Conservation (phyloP, 345 rosid species). For the Punica granatum region DNA sequence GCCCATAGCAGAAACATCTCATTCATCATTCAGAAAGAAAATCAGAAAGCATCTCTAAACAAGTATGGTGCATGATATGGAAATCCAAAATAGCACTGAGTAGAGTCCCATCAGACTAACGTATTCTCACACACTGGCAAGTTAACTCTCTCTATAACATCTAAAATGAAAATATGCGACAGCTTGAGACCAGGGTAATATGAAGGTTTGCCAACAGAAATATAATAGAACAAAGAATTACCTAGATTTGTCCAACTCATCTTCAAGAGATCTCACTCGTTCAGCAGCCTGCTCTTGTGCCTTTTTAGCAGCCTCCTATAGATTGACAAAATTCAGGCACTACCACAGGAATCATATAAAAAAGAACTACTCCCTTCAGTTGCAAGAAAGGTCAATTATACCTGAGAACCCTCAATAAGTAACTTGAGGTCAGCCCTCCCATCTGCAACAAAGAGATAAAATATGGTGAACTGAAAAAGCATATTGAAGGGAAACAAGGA, state of each 20-base stretch:
- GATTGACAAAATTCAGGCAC: constrained; percentile 2
- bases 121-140: background rate
- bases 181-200: background rate
- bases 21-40: background rate
- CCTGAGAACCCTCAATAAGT: constrained; percentile 88
- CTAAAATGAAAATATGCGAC: background rate
- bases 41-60: background rate
- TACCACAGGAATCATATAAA: constrained; percentile 3
- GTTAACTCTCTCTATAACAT: background rate
- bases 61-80: background rate
- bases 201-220: background rate
- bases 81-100: background rate
- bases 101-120: background rate
- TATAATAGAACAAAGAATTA: constrained; percentile 11
- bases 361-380: background rate
- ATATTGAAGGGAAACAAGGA: background rate
- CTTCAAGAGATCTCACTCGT: constrained; percentile 65
- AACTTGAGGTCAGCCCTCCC: constrained; percentile 53
- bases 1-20: background rate
- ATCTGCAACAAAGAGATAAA: constrained; percentile 9
- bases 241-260: constrained; percentile 68
- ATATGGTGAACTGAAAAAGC: background rate
- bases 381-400: constrained; percentile 14
- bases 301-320: constrained; percentile 72
- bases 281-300: constrained; percentile 72